These are phyloP conservation scores for Ramaria sp. DNA, from an alignment of 768 basidiomycete genomes.

Conservation along the genomic window DNA sequence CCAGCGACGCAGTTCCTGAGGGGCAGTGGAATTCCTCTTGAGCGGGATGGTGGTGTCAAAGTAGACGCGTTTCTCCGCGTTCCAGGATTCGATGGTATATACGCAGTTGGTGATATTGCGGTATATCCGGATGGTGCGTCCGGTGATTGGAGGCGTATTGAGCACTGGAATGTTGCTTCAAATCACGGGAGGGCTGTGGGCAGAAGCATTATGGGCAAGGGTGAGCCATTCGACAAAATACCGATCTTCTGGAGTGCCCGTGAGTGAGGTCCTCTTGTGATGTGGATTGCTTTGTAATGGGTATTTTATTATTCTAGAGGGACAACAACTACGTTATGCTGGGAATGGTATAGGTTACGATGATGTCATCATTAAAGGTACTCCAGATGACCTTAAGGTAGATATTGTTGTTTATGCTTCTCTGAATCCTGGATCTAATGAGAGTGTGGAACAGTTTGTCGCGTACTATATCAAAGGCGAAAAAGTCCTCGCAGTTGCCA, in stretches of 20 bases:
- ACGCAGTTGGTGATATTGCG: conserved; percentile 78
- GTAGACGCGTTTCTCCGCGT: conserved; percentile 71
- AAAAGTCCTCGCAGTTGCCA: conserved; percentile 57
- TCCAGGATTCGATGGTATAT: conserved; percentile 39
- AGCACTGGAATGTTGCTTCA: conserved; percentile 91
- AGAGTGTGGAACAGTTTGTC: conserved; percentile 42
- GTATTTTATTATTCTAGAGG: conserved; percentile 35
- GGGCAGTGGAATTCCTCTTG: conserved; percentile 42
- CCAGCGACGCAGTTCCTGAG: conserved; percentile 77
- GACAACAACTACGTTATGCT: conserved; percentile 78
- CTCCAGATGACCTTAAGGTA: conserved; percentile 70
- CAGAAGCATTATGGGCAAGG: conserved; percentile 52
- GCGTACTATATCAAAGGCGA: conserved; percentile 65
- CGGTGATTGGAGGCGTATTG: conserved; percentile 51
- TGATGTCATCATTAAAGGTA: conserved; percentile 68
- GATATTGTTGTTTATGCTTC: conserved; percentile 4
- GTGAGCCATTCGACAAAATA: conserved; percentile 62
- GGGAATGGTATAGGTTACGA: conserved; percentile 64
- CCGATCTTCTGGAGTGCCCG: conserved; percentile 90
- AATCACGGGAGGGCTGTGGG: conserved; percentile 84
- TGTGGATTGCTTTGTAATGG: background rate
- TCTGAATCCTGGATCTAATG: background rate
- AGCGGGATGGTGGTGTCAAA: conserved; percentile 65
- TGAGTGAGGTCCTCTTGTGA: conserved; percentile 25
- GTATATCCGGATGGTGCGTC: conserved; percentile 52